Conservation (phyloP, 202 grass and related monocot species). For the Setaria viridis region DNA sequence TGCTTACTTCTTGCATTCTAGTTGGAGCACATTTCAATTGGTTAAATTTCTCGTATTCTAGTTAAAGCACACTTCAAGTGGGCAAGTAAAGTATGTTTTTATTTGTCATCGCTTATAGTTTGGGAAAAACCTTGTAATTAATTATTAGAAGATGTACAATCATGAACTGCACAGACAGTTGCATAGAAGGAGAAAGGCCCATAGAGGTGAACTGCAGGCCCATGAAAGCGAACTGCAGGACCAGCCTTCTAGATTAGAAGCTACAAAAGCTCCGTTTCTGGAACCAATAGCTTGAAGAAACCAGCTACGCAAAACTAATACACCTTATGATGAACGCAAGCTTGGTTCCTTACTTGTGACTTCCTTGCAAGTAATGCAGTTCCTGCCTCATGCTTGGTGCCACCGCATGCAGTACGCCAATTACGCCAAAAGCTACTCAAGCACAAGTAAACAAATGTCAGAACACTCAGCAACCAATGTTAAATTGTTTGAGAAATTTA, state of each 20-base stretch:
- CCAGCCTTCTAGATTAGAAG: background rate
- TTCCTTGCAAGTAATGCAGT: constrained; percentile 74
- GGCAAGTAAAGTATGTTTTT: background rate
- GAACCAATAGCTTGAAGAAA: background rate
- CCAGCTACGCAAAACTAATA: background rate
- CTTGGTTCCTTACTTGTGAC: constrained; percentile 57
- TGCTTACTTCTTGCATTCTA: too few species aligned
- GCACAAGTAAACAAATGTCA: constrained; percentile 37
- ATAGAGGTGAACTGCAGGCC: background rate
- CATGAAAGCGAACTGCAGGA: background rate
- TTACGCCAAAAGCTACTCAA: constrained; percentile 29
- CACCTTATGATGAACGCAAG: constrained; percentile 1
- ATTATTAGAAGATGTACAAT: constrained; percentile 3
- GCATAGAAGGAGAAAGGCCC: background rate
- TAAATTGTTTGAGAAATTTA: constrained; percentile 1
- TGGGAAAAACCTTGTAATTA: background rate
- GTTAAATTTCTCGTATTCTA: background rate
- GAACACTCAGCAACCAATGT: background rate
- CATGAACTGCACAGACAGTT: background rate
- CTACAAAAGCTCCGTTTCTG: background rate
- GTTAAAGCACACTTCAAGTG: background rate
- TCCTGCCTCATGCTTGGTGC: constrained; percentile 71
- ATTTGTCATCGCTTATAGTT: constrained; percentile 2
- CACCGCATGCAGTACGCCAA: constrained; percentile 50
- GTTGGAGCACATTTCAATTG: too few species aligned